Evolutionary conservation across 805 yeast genomes (phyloP), one percentile per base, ranked within the genome.

Genomic region (Metschnikowia cubensis): DNA sequence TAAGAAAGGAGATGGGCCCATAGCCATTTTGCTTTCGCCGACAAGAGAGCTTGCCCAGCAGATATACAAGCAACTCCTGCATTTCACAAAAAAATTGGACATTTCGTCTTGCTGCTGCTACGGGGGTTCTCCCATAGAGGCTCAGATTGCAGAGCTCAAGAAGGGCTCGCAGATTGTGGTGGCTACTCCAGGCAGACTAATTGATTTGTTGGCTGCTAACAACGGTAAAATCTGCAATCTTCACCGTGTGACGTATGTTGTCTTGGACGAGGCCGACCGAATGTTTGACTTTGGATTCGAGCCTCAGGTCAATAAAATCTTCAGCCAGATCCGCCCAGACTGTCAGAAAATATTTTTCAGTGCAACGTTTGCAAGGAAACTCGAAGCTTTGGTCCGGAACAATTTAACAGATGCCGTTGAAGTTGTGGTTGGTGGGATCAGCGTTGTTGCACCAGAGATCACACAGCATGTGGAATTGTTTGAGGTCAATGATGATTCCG

Each of bases 251-350:
- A 84, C 96, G 0, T 89, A 84, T 65, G 75, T 89, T n/a, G 95
- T 91, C 0, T 70, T 94, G 51, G 99, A 94, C 64, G 99, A 94
- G 63, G 97, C 98, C 1, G 99, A 94, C 67, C 71, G 99, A 55
- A 84, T 94, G 87, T 92, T 92, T 70, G 99, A 94, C 65, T 73
- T 94, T 79, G 99, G 99, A 1, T 94, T 94, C 68, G 98, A 89
- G 59, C 98, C 99, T 0, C 99, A 94, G 63, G 89, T 94, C 3
- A 82, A 80, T 57, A 88, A 89, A 59, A 85, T 94, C 20, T 74
- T 90, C 62, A 74, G 79, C 14, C 85, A 86, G 35, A 76, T 89
- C 2, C 74, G 97, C 44, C 94, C 94, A 0, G 97, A 91, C 62
- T 74, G 86, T 44, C 98, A 92, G 61, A 87, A 94, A 15, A 92